Percentiles rank a stretch among this genome's conserved stretches.
These are phyloP conservation scores for Geotrichum histeridarum DNA, from an alignment of 1,139 yeast species.

Conservation along the genomic window DNA sequence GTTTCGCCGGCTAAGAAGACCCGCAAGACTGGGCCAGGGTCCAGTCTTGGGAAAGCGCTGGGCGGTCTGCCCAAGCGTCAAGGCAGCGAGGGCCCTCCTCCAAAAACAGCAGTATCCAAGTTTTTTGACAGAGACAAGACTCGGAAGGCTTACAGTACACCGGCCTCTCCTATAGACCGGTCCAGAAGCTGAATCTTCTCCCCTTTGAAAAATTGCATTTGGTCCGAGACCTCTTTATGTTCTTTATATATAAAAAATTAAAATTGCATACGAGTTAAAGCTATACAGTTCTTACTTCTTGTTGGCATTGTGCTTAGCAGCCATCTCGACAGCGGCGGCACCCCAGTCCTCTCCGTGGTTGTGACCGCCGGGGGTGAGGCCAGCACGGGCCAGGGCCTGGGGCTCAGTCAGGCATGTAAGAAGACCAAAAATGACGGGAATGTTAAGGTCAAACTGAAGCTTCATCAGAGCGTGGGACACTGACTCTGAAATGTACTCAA, in stretches of 20 bases:
- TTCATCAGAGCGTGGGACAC: conserved; percentile 83
- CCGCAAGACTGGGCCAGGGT: too few relatives aligned
- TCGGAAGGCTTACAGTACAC: conserved; percentile 12
- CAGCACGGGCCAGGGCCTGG: conserved; percentile 92
- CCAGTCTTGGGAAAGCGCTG: too few relatives aligned
- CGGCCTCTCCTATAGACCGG: conserved; percentile 17
- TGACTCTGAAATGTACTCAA: conserved; percentile 91
- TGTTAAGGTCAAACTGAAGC: conserved; percentile 61
- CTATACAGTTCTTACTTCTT: background rate
- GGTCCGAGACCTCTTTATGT: background rate
- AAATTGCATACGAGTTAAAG: background rate
- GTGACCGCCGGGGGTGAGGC: conserved; percentile 70
- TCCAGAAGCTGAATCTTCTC: conserved; percentile 9
- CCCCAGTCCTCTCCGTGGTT: conserved; percentile 99
- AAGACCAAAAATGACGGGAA: conserved; percentile 89
- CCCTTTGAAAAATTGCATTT: background rate
- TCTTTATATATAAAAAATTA: background rate
- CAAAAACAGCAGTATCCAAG: conserved; percentile 30
- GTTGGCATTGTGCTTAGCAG: conserved; percentile 15
- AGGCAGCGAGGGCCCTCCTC: conserved; percentile 23
- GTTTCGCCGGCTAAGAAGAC: conserved; percentile 23
- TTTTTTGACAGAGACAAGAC: conserved; percentile 23
- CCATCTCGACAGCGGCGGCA: conserved; percentile 98
- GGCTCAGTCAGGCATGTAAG: conserved; percentile 89
- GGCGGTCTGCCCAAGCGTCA: conserved; percentile 3